Percentiles rank a stretch among this genome's conserved stretches.
phyloP scores from a whole-genome alignment of 2,329 filamentous ascomycete species.

The Scopulariopsis brevicaulis region DNA sequence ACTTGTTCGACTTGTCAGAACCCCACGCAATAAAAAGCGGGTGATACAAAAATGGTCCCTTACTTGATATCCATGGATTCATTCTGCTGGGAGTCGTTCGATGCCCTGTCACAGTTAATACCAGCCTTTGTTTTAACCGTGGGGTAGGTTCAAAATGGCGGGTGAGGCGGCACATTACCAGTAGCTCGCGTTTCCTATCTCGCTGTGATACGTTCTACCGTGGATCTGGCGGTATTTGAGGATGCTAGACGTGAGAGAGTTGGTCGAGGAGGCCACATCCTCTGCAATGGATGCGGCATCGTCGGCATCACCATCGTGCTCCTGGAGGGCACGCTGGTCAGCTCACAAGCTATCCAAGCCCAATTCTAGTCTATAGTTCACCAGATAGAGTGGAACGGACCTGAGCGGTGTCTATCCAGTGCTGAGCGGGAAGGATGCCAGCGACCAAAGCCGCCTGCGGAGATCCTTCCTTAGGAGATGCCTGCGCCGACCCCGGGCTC shows the following conservation, averaged over 20 bases:
- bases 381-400: not conserved
- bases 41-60: not conserved
- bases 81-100: slow-evolving; percentile 8
- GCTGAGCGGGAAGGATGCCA: not conserved
- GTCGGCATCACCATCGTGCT: not conserved
- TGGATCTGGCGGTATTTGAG: slow-evolving; percentile 17
- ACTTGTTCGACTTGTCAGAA: slow-evolving; percentile 1
- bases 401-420: not conserved
- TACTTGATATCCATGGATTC: slow-evolving; percentile 11
- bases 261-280: slow-evolving; percentile 9
- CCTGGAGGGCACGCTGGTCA: not conserved
- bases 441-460: too few relatives aligned
- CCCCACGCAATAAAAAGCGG: too few relatives aligned
- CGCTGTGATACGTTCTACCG: slow-evolving; percentile 18
- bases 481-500: too few relatives aligned
- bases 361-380: too few relatives aligned
- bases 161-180: slow-evolving; percentile 9
- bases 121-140: too few relatives aligned
- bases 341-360: too few relatives aligned
- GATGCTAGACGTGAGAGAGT: slow-evolving; percentile 17
- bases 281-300: not conserved
- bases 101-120: slow-evolving; percentile 1
- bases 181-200: slow-evolving; percentile 14
- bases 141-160: not conserved
- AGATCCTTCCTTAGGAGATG: too few relatives aligned